Evolutionary conservation across 139 green algal species (phyloP), one percentile per base, ranked within the genome.

Genomic region (Gonium pectorale): DNA sequence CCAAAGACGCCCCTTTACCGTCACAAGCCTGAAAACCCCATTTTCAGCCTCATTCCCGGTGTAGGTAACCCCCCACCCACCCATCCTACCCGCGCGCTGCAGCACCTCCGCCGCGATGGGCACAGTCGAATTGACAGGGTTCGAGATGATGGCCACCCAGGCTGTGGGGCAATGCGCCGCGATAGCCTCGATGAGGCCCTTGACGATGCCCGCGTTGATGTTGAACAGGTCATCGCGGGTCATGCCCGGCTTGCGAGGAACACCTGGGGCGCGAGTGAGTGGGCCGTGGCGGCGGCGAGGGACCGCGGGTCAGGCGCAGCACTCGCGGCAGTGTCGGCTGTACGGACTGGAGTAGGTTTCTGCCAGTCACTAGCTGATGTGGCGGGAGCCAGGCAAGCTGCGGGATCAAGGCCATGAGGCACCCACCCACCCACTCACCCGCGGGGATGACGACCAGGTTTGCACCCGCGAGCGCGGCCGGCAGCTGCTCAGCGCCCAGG

Each of bases 171-270:
- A 97, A 80, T 95, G 66, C 75, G 92, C 86, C 37, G 96, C 95
- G 22, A 96, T 79, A 9, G 73, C 96, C 89, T 97, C 93, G 31
- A 89, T 88, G 41, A 99, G 94, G n/a, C 62, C 89, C 78, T 94
- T 93, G 6, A 99, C 97, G 72, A 99, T 99, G 75, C 95, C 93
- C 3, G 97, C 97, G 85, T 99, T 99, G 91, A 99, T 99, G 89
- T 98, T 97, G 95, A 99, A 99, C 24, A 99, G 92, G 87, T 99
- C 97, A 85, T 99, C 97, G 37, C 97, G 94, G 11, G 97, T 99
- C 97, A 99, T 99, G 88, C 97, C 97, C 26, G 97, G 97, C 93
- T 99, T 99, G 74, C 97, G 94, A 3, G 97, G 97, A 19, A 98
- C 94, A 59, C 95, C 95, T 89, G 90, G 86, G 41, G 21, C n/a